These are phyloP conservation scores for Alternaria infectoria DNA, from an alignment of 2,329 filamentous ascomycete genomes.

Conservation along the genomic window DNA sequence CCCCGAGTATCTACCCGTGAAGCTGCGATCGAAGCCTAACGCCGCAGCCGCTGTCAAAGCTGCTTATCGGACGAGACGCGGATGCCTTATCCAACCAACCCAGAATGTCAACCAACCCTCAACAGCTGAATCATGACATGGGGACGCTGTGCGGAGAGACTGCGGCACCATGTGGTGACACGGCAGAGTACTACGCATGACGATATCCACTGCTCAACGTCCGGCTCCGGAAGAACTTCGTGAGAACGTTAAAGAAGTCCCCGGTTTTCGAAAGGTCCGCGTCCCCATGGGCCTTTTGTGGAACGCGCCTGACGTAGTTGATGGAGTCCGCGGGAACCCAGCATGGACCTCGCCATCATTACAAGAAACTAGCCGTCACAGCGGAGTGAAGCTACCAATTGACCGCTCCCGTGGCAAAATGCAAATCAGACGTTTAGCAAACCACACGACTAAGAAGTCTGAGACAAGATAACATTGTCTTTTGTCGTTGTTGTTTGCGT, in stretches of 20 bases:
- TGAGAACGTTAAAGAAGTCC: not conserved
- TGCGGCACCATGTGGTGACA: not conserved
- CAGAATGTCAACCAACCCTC: not conserved
- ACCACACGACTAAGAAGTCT: not conserved
- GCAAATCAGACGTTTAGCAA: not conserved
- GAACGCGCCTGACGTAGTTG: slow-evolving; percentile 7
- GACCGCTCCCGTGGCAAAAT: slow-evolving; percentile 1
- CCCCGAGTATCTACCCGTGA: not conserved
- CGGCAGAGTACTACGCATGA: not conserved
- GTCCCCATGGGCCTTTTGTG: slow-evolving; percentile 6
- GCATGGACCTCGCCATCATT: not conserved
- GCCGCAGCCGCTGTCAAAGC: not conserved
- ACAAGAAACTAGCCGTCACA: not conserved
- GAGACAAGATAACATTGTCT: not conserved
- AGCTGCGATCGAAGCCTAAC: not conserved
- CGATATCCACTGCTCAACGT: slow-evolving; percentile 1
- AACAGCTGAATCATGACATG: not conserved
- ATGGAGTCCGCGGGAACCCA: not conserved
- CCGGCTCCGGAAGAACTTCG: slow-evolving; percentile 1
- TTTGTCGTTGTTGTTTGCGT: not conserved
- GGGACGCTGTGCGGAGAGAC: not conserved
- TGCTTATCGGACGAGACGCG: not conserved
- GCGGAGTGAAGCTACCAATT: slow-evolving; percentile 3
- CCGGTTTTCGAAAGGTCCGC: not conserved
- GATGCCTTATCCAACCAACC: not conserved